Percentiles rank a stretch among this genome's conserved stretches.
These are phyloP conservation scores for Neonectria punicea DNA, from an alignment of 2,329 filamentous ascomycete genomes.

Conservation along the genomic window DNA sequence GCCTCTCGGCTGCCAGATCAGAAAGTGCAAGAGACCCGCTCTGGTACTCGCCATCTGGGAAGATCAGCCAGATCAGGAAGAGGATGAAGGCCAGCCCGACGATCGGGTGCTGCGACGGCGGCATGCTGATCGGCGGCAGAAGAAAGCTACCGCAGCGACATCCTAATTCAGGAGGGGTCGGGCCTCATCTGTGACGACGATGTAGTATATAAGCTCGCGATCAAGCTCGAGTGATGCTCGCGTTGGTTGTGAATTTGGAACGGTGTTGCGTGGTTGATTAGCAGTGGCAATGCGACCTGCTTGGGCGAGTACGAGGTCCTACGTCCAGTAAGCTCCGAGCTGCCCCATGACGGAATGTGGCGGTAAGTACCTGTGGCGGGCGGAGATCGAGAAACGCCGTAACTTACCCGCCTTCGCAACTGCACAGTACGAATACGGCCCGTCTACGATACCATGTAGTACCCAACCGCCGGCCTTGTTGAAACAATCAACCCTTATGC, in stretches of 20 bases:
- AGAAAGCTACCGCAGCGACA: slow-evolving; percentile 37
- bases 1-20: slow-evolving; percentile 54
- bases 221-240: not conserved
- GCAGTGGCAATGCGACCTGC: slow-evolving; percentile 1
- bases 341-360: slow-evolving; percentile 35
- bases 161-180: slow-evolving; percentile 30
- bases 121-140: slow-evolving; percentile 53
- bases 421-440: slow-evolving; percentile 19
- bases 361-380: slow-evolving; percentile 19
- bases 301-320: slow-evolving; percentile 1
- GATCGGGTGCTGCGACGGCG: slow-evolving; percentile 56
- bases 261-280: slow-evolving; percentile 12
- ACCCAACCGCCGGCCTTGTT: not conserved
- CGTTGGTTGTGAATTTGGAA: slow-evolving; percentile 7
- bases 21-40: slow-evolving; percentile 48
- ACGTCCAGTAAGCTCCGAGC: slow-evolving; percentile 8
- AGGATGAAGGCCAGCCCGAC: slow-evolving; percentile 45
- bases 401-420: slow-evolving; percentile 14
- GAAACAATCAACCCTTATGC: not conserved
- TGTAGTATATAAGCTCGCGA: not conserved
- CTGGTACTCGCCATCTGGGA: slow-evolving; percentile 50
- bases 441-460: not conserved
- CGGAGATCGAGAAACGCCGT: slow-evolving; percentile 37
- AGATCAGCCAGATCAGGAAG: slow-evolving; percentile 53
- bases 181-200: slow-evolving; percentile 21